A percentile compares a stretch with the other conserved stretches of the same genome.
Conservation (phyloP, 108 stramenopile genomes). For the Cyclotella choctawhatcheeana region DNA sequence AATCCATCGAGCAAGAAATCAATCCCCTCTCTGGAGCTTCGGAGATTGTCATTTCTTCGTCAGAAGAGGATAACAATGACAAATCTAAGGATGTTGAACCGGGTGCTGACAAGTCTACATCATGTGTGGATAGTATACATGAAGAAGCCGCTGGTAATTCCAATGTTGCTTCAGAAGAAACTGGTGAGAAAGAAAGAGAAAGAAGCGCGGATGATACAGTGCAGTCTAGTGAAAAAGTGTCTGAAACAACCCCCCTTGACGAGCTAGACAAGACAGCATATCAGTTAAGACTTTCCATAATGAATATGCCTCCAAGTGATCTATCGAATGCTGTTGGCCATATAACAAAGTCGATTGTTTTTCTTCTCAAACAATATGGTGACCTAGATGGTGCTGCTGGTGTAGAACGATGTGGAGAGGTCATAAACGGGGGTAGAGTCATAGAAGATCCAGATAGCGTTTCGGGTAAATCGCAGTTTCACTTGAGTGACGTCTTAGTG, state of each 20-base stretch:
- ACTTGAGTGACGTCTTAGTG: conserved; percentile 35
- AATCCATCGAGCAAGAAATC: background rate
- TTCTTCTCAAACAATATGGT: conserved; percentile 31
- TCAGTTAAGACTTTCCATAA: conserved; percentile 20
- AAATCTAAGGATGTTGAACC: too few species aligned
- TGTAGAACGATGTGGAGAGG: conserved; percentile 38
- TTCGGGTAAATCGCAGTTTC: conserved; percentile 8
- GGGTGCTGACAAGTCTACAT: too few species aligned
- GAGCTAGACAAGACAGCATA: conserved; percentile 27
- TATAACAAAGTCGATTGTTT: conserved; percentile 20
- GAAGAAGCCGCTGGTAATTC: too few species aligned
- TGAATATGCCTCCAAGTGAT: conserved; percentile 37
- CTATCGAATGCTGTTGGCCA: conserved; percentile 29
- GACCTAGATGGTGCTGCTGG: conserved; percentile 39
- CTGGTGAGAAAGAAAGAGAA: background rate
- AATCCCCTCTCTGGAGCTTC: too few species aligned
- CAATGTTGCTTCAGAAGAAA: background rate
- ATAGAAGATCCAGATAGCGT: background rate
- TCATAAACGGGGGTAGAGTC: conserved; percentile 9
- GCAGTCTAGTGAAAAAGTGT: background rate
- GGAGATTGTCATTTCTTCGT: too few species aligned
- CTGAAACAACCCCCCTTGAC: conserved; percentile 3
- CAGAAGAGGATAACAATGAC: too few species aligned
- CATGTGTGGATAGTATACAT: too few species aligned
- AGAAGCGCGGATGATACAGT: background rate